phyloP scores from a whole-genome alignment of 768 basidiomycete species.

The Kwoniella bestiolae region DNA sequence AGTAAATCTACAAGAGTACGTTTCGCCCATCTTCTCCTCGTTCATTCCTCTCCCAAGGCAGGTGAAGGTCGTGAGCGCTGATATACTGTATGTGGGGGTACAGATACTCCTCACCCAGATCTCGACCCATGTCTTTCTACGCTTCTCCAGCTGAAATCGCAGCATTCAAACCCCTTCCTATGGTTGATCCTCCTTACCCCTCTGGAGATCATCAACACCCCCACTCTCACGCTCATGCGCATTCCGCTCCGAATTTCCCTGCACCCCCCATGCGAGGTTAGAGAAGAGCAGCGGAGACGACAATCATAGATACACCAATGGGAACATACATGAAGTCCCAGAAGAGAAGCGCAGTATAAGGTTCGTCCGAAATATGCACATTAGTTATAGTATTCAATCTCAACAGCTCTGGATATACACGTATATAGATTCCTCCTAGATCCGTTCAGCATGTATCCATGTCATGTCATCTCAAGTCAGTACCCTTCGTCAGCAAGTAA shows the following conservation, averaged over 20 bases:
- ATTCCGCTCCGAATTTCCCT: constrained; percentile 15
- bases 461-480: background rate
- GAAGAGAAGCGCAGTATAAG: too few relatives aligned
- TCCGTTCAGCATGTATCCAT: constrained; percentile 3
- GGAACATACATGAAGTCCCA: background rate
- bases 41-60: too few relatives aligned
- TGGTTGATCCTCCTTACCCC: constrained; percentile 4
- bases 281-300: background rate
- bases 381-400: too few relatives aligned
- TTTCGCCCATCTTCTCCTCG: too few relatives aligned
- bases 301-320: background rate
- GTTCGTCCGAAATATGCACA: too few relatives aligned
- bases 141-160: constrained; percentile 33
- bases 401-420: background rate
- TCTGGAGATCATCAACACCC: background rate
- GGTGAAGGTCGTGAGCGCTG: too few relatives aligned
- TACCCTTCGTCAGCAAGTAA: background rate
- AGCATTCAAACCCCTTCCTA: constrained; percentile 27
- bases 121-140: constrained; percentile 33
- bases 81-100: too few relatives aligned
- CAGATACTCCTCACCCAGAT: constrained; percentile 6
- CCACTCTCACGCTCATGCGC: background rate
- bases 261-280: background rate
- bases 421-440: background rate
- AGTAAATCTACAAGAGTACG: constrained; percentile 8